Evolutionary conservation across 106 monocot genomes (phyloP), one percentile per base, ranked within the genome.

Genomic region (Acorus calamus): DNA sequence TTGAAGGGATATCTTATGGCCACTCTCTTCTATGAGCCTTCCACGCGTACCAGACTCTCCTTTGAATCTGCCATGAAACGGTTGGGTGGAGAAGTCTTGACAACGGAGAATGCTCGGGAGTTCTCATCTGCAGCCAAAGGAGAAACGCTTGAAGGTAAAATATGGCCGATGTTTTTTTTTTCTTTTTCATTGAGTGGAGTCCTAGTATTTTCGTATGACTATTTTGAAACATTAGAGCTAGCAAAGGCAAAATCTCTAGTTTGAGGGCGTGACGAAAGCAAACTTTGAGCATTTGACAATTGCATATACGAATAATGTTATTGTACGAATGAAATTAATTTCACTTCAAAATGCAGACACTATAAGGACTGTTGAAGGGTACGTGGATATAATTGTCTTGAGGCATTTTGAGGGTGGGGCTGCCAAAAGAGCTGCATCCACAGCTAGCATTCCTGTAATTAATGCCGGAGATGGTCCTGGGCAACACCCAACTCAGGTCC

Each of bases 381-480:
- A 98, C 54, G 70, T 85, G 45, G 98, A 98, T 78, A 92, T 98
- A 66, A 98, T 98, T 64, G 92, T 98, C 46, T 66, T 98, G 70
- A 81, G 98, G 46, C 98, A 98, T 65, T 98, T 98, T 71, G 98
- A 98, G 70, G 85, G 91, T 77, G 98, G 98, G 43, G 85, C 98
- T 50, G 98, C 98, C 1, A 78, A 50, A 70, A 75, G 79, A 71
- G 88, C 98, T 51, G 91, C 98, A 10, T 66, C 74, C 4, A 74
- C 81, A 4, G 78, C 98, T 8, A 73, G 62, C 42, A 77, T 98
- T 77, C 98, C 98, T 2, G 73, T 98, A 53, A 98, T 98, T 50
- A 98, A 98, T 81, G 98, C 98, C 50, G 98, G 98, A 1, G 98
- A 98, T 83, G 98, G 98, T 49, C 98, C 98, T 7, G 98, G 98